Evolutionary conservation across 164 flowering plant species (phyloP).

Genomic region (Brasenia schreberi): DNA sequence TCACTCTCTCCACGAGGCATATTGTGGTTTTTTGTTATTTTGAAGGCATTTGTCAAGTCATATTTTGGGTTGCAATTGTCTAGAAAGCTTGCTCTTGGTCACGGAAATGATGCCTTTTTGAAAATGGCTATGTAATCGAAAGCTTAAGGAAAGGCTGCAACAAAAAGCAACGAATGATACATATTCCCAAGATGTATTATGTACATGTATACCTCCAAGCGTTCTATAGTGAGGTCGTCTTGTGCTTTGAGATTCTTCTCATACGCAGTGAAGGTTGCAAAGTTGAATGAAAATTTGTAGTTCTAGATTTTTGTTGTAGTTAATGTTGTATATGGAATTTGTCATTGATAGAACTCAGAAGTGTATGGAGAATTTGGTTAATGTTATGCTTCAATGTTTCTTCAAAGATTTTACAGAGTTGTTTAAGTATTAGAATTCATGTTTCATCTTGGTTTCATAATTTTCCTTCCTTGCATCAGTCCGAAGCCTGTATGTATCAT

Average conservation of each 20-base stretch:
- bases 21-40: background rate
- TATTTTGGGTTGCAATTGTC: background rate
- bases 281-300: background rate
- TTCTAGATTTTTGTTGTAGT: background rate
- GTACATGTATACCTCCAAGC: background rate
- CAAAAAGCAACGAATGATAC: background rate
- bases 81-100: background rate
- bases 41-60: background rate
- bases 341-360: too few species aligned
- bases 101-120: background rate
- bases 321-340: background rate
- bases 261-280: background rate
- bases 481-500: background rate
- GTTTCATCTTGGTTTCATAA: background rate
- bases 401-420: background rate
- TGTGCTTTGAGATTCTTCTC: background rate
- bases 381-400: background rate
- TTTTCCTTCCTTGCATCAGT: background rate
- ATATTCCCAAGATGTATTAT: too few species aligned
- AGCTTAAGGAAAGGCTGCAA: background rate
- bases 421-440: background rate
- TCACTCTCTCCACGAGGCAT: background rate
- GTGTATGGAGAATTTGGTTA: background rate
- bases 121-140: background rate
- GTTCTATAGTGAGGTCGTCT: background rate